These are phyloP conservation scores for Paraphysoderma sedebokerense DNA, from an alignment of 371 early-diverging fungal genomes.

Conservation along the genomic window DNA sequence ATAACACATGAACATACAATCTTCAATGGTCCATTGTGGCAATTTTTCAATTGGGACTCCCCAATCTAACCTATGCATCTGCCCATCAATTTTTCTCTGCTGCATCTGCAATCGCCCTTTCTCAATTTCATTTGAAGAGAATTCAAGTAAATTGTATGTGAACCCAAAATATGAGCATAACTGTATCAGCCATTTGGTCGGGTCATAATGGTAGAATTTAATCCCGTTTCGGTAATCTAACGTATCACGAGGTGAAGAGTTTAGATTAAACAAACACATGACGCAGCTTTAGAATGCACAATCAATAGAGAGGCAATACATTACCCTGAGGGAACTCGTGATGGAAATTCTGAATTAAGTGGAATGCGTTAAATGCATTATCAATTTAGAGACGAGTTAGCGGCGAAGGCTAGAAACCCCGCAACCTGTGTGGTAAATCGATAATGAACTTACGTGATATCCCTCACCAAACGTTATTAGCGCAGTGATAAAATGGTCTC, in stretches of 20 bases:
- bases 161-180: constrained; percentile 43
- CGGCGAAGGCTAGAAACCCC: background rate
- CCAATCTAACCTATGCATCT: constrained; percentile 45
- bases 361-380: background rate
- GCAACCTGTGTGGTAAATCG: background rate
- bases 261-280: too few relatives aligned
- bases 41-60: constrained; percentile 52
- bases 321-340: constrained; percentile 90
- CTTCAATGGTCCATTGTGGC: constrained; percentile 23
- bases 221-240: constrained; percentile 94
- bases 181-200: constrained; percentile 86
- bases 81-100: constrained; percentile 50
- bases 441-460: constrained; percentile 40
- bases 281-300: too few relatives aligned
- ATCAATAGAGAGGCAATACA: too few relatives aligned
- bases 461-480: constrained; percentile 67
- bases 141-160: constrained; percentile 70
- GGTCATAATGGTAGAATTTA: constrained; percentile 76
- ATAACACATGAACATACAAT: too few relatives aligned
- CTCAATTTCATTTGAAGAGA: constrained; percentile 74
- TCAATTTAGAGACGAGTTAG: background rate
- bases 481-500: constrained; percentile 65
- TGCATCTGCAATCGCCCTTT: constrained; percentile 70
- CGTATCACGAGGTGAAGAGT: too few relatives aligned
- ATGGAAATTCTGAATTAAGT: constrained; percentile 33